Conservation (phyloP, 73 alveolate species). For the Paramecium caudatum region DNA sequence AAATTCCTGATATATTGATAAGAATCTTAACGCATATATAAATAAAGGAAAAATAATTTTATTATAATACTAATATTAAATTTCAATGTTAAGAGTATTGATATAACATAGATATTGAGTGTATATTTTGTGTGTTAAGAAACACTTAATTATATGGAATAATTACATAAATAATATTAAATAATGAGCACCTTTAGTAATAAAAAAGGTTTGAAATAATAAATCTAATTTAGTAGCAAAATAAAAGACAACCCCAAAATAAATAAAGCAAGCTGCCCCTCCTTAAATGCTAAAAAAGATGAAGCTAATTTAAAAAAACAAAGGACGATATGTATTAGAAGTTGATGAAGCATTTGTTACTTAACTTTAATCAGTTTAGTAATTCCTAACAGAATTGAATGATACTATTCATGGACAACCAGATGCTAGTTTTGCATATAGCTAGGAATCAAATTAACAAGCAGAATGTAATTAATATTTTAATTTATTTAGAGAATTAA, state of each 20-base stretch:
- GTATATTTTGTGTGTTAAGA: too few relatives aligned
- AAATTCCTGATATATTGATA: too few relatives aligned
- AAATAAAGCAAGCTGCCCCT: background rate
- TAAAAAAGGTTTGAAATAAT: constrained; percentile 40
- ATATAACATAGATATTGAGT: too few relatives aligned
- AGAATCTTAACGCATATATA: too few relatives aligned
- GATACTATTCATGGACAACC: constrained; percentile 41
- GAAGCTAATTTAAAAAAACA: constrained; percentile 8
- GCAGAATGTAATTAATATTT: too few relatives aligned
- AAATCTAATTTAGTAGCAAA: background rate
- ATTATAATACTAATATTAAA: too few relatives aligned
- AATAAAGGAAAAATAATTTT: too few relatives aligned
- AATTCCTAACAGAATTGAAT: constrained; percentile 26
- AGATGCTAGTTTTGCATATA: background rate
- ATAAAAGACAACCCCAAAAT: background rate
- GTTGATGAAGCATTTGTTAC: background rate
- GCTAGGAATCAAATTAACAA: background rate
- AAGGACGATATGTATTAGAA: background rate
- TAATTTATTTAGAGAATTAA: too few relatives aligned
- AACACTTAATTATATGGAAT: constrained; percentile 53
- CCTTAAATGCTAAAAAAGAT: background rate
- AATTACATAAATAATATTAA: constrained; percentile 31
- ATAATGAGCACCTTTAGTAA: constrained; percentile 39
- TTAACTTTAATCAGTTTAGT: constrained; percentile 3
- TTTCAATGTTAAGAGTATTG: too few relatives aligned